Evolutionary conservation across 805 yeast species (phyloP).

Genomic region (Yamadazyma akitaensis): DNA sequence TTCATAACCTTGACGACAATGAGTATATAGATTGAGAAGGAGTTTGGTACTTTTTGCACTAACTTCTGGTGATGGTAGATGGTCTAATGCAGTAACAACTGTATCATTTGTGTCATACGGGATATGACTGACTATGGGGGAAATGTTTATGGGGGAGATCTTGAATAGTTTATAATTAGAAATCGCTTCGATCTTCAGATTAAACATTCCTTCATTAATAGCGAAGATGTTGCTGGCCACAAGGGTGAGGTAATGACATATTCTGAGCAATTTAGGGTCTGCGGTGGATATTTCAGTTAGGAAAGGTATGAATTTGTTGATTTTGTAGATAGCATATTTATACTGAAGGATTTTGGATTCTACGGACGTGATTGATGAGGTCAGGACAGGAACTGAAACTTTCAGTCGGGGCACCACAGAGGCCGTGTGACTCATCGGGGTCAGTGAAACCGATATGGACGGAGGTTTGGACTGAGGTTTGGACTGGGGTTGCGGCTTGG

Average conservation of each 20-base stretch:
- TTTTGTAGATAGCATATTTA: slow-evolving; percentile 49
- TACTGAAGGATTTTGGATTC: slow-evolving; percentile 62
- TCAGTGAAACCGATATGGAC: not conserved
- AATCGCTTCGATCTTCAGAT: slow-evolving; percentile 24
- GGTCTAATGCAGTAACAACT: slow-evolving; percentile 27
- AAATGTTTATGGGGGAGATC: slow-evolving; percentile 22
- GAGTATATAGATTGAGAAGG: slow-evolving; percentile 24
- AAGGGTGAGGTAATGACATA: slow-evolving; percentile 34
- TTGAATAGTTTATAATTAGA: slow-evolving; percentile 28
- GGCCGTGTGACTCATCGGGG: not conserved
- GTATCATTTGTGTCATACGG: slow-evolving; percentile 41
- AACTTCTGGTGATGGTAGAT: slow-evolving; percentile 23
- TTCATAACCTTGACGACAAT: slow-evolving; percentile 36
- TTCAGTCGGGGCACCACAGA: not conserved
- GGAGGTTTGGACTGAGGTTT: not conserved
- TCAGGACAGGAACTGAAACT: not conserved
- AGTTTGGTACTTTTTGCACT: slow-evolving; percentile 27
- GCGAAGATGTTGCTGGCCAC: slow-evolving; percentile 32
- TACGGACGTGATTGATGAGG: slow-evolving; percentile 12
- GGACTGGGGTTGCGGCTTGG: not conserved
- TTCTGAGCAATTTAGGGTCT: not conserved
- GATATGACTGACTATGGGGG: slow-evolving; percentile 34
- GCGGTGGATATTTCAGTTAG: slow-evolving; percentile 15
- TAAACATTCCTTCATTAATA: slow-evolving; percentile 34
- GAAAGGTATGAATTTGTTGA: slow-evolving; percentile 35